These are phyloP conservation scores for Spergularia marina DNA, from an alignment of 148 eudicot species.

Conservation along the genomic window DNA sequence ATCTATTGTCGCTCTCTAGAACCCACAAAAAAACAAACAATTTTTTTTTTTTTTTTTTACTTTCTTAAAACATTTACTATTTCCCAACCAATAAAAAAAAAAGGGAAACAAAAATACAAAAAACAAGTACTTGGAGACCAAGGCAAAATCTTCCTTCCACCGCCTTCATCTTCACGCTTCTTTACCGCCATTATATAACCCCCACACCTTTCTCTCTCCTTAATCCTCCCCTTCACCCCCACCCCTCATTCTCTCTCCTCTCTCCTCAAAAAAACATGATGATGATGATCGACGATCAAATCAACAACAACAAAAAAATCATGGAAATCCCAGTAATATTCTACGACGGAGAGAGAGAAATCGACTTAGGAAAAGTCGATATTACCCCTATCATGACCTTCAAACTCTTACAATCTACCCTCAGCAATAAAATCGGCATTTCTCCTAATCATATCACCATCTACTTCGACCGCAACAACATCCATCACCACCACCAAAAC, in stretches of 20 bases:
- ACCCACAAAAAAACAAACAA: too few species aligned
- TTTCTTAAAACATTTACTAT: neutral
- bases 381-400: constrained; percentile 41
- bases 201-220: constrained; percentile 1
- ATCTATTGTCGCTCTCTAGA: neutral
- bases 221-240: neutral
- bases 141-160: constrained; percentile 16
- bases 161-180: neutral
- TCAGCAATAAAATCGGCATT: constrained; percentile 51
- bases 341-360: constrained; percentile 67
- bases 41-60: neutral
- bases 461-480: constrained; percentile 37
- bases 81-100: neutral
- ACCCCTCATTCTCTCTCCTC: neutral
- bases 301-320: neutral
- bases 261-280: too few species aligned
- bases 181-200: constrained; percentile 22
- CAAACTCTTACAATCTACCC: constrained; percentile 49
- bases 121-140: constrained; percentile 14
- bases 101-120: neutral
- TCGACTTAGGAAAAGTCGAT: constrained; percentile 41
- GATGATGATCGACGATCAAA: neutral
- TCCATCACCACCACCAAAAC: neutral
- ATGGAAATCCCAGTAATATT: constrained; percentile 43
- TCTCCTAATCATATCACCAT: constrained; percentile 72